phyloP scores from a whole-genome alignment of 495 filamentous ascomycete genomes.

The Lophiotrema nucula region DNA sequence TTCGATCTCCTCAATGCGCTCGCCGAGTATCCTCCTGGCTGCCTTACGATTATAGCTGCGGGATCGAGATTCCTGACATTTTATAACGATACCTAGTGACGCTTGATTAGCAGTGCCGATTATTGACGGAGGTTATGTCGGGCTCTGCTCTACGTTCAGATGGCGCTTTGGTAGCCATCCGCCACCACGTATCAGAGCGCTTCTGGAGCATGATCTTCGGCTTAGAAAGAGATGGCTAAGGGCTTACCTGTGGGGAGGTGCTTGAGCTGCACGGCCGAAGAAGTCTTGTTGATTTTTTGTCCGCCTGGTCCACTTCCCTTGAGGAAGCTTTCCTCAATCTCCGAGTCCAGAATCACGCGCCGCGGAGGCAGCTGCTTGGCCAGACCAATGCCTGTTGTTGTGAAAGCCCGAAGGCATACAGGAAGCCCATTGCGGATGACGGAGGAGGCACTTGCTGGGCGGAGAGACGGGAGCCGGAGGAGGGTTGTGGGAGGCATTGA shows the following conservation, averaged over 20 bases:
- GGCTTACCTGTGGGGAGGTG: conserved; percentile 87
- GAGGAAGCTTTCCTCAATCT: conserved; percentile 80
- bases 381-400: conserved; percentile 2
- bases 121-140: too few species aligned
- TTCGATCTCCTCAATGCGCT: conserved; percentile 67
- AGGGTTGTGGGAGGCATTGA: not conserved
- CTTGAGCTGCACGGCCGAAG: conserved; percentile 88
- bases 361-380: conserved; percentile 70
- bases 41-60: conserved; percentile 85
- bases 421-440: too few species aligned
- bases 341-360: conserved; percentile 68
- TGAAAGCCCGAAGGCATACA: not conserved
- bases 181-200: too few species aligned
- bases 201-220: too few species aligned
- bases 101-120: too few species aligned
- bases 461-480: not conserved
- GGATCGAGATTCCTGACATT: conserved; percentile 87
- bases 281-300: conserved; percentile 99
- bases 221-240: too few species aligned
- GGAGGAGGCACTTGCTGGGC: not conserved
- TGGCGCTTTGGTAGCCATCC: too few species aligned
- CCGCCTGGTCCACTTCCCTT: conserved; percentile 92
- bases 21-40: conserved; percentile 73
- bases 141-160: too few species aligned
- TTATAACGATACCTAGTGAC: conserved; percentile 86